Conservation (phyloP, 345 rosid species). For the Citrus unshiu region DNA sequence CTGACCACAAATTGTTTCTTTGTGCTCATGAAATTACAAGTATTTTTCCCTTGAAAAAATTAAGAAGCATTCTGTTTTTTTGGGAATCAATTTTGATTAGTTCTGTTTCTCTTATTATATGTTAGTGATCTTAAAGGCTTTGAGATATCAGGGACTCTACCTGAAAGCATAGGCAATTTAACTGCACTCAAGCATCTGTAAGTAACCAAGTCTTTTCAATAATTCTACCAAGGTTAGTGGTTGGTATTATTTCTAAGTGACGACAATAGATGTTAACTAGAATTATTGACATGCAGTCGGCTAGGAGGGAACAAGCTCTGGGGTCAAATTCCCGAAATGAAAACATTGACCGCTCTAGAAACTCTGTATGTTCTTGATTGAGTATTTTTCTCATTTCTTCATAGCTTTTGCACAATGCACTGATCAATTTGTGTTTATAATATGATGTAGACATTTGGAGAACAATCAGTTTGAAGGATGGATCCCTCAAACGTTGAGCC, state of each 20-base stretch:
- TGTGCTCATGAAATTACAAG: background rate
- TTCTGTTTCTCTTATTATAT: conserved; percentile 18
- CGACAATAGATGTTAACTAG: background rate
- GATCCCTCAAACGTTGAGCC: conserved; percentile 61
- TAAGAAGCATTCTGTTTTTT: background rate
- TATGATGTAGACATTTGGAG: conserved; percentile 65
- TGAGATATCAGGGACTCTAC: conserved; percentile 57
- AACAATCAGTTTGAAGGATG: conserved; percentile 60
- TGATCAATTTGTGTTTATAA: conserved; percentile 10
- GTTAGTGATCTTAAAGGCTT: conserved; percentile 60
- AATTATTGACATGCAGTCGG: conserved; percentile 46
- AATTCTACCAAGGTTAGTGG: background rate
- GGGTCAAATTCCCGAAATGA: conserved; percentile 69
- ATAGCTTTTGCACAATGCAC: background rate
- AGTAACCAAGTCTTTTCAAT: conserved; percentile 20
- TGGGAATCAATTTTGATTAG: background rate
- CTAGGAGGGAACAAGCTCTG: conserved; percentile 64
- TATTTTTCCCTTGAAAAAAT: background rate
- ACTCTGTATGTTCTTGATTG: conserved; percentile 51
- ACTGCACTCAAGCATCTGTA: conserved; percentile 67
- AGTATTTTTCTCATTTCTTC: background rate
- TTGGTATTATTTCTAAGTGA: background rate
- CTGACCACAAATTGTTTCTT: background rate
- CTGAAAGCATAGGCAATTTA: conserved; percentile 50
- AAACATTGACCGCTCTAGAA: conserved; percentile 38